Base-by-base conservation (phyloP, 805 yeast genomes). In the Wickerhamomyces hampshirensis region DNA sequence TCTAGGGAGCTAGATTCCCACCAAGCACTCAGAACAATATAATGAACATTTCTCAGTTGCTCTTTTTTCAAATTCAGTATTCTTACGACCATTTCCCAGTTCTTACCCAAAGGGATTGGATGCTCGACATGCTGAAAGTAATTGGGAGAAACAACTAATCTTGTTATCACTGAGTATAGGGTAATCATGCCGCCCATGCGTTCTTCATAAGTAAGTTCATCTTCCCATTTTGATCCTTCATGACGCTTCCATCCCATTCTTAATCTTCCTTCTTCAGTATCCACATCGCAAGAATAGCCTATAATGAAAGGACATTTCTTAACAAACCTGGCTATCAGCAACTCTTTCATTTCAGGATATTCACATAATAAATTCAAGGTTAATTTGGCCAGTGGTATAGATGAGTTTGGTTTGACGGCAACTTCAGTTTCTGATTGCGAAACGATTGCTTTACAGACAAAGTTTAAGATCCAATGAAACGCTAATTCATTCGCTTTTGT, bases 371-470 rank as follows among this genome's bases (percentile, higher is more conserved):
- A 53, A 23, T 68, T 65, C 13, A 74, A 52, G 0, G 91, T 65
- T 23, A 91, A 59, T 48, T 71, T 72, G 0, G 86, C 95, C 30
- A 93, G 62, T 0, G 98, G 95, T 7, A 84, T 51, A 0, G 96
- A 84, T 4, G 88, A 77, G 29, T 75, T 73, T 2, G 94, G 80
- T 39, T 80, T 75, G 0, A 84, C 94, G 12, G 83, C 70, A 7
- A 87, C 89, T 59, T 93, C 98, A 1, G 94, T 76, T 59, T 89
- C 98, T 1, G 97, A 91, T 61, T 93, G 98, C 18, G 83, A 76
- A 1, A 93, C 85, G 2, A 89, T 63, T 4, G 91, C 84, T 54
- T 93, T 93, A 5, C 96, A 83, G 19, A 84, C 72, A 52, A 81
- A 82, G 53, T 93, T 93, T 24, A 88, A 61, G 6, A 84, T 69